A percentile compares a stretch with the other conserved stretches of the same genome.
Conservation (phyloP, 176 grass and related monocot species). For the Stipa capillata region DNA sequence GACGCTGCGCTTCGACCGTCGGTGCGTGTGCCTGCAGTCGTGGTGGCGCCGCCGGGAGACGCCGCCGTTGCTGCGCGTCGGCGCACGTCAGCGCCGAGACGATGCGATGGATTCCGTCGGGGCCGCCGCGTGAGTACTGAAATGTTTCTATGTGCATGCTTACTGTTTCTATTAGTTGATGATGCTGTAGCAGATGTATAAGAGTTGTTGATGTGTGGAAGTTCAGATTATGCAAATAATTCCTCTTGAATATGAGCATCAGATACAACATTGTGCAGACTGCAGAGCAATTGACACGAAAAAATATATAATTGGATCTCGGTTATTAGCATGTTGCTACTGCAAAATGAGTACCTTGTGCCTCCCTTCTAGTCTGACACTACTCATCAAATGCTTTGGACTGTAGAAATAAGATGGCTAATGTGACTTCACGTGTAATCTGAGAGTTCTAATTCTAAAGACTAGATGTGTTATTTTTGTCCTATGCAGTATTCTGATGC, state of each 20-base stretch:
- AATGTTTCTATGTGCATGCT: neutral
- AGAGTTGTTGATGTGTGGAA: neutral
- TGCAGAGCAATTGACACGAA: neutral
- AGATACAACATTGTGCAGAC: too few relatives aligned
- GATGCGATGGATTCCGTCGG: constrained; percentile 38
- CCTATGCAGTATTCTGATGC: constrained; percentile 37
- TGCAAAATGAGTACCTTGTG: too few relatives aligned
- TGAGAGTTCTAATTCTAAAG: too few relatives aligned
- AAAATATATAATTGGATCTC: neutral
- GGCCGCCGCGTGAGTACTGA: constrained; percentile 42
- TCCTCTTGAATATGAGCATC: too few relatives aligned
- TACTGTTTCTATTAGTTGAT: neutral
- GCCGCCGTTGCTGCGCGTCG: constrained; percentile 21
- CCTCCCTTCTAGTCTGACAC: too few relatives aligned
- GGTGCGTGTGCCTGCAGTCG: too few relatives aligned
- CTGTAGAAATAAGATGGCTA: too few relatives aligned
- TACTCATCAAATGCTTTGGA: too few relatives aligned
- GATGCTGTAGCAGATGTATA: neutral
- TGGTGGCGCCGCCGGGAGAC: neutral
- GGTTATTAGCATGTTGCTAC: neutral
- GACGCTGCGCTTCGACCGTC: neutral
- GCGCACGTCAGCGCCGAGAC: neutral
- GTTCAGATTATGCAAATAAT: neutral
- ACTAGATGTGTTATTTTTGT: neutral
- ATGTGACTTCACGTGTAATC: too few relatives aligned